A percentile compares a stretch with the other conserved stretches of the same genome.
phyloP scores from a whole-genome alignment of 306 rosid species.

The Pterocarpus santalinus region DNA sequence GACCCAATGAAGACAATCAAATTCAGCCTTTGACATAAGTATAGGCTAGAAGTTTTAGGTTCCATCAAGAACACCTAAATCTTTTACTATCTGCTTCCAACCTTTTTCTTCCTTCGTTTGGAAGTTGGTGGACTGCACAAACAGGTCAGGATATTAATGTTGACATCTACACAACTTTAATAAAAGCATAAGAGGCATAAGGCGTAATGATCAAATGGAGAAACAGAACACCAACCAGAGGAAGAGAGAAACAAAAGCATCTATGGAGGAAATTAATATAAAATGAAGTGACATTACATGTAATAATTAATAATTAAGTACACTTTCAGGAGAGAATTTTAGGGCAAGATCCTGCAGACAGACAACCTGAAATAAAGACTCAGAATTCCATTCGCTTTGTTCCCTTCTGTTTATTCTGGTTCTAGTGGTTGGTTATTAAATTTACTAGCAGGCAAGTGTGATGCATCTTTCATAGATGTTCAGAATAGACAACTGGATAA shows the following conservation, averaged over 20 bases:
- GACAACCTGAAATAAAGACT: too few relatives aligned
- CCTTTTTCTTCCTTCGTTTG: constrained; percentile 36
- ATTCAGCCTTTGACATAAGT: not conserved
- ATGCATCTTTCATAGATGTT: too few relatives aligned
- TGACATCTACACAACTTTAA: not conserved
- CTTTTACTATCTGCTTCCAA: not conserved
- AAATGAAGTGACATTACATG: not conserved
- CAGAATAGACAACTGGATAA: not conserved
- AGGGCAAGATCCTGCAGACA: not conserved
- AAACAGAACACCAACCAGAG: not conserved
- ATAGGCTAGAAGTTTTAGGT: not conserved
- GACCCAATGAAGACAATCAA: not conserved
- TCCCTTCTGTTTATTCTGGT: too few relatives aligned
- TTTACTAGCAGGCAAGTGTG: not conserved
- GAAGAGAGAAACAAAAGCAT: not conserved
- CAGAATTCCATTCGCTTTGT: too few relatives aligned
- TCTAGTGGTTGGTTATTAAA: not conserved
- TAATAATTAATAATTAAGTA: not conserved
- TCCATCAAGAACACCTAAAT: not conserved
- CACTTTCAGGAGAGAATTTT: not conserved
- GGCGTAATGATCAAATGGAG: not conserved
- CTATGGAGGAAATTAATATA: not conserved
- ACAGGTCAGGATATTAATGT: constrained; percentile 12
- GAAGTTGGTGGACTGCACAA: constrained; percentile 25
- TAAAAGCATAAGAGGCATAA: not conserved